Conservation (phyloP, 192 early-diverging fungal genomes). For the Spizellomyces sp. region DNA sequence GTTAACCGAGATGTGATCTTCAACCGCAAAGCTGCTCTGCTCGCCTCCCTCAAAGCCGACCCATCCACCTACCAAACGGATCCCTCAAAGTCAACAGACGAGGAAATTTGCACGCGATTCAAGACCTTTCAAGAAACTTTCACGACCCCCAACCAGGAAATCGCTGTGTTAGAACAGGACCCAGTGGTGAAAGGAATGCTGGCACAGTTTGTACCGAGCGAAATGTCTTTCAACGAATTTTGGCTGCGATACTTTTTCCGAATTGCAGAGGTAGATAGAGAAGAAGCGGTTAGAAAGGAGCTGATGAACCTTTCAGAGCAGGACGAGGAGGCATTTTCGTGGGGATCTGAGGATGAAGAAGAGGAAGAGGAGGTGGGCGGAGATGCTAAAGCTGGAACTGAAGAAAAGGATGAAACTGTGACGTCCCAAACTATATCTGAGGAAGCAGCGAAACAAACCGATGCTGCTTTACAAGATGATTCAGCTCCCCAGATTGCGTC, state of each 20-base stretch:
- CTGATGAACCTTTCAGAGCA: slow-evolving; percentile 32
- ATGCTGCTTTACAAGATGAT: background rate
- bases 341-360: slow-evolving; percentile 37
- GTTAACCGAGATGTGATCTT: slow-evolving; percentile 8
- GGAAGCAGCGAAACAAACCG: slow-evolving; percentile 20
- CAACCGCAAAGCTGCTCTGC: slow-evolving; percentile 39
- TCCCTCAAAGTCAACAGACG: slow-evolving; percentile 23
- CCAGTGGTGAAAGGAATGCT: slow-evolving; percentile 29
- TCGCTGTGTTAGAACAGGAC: slow-evolving; percentile 14
- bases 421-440: slow-evolving; percentile 32
- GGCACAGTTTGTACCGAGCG: slow-evolving; percentile 27
- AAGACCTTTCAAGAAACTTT: slow-evolving; percentile 17
- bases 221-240: slow-evolving; percentile 36
- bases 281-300: slow-evolving; percentile 42
- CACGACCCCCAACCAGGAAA: slow-evolving; percentile 10
- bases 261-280: slow-evolving; percentile 40
- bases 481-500: background rate
- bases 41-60: slow-evolving; percentile 30
- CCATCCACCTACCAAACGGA: slow-evolving; percentile 30
- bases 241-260: slow-evolving; percentile 51
- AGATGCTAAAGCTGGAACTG: background rate
- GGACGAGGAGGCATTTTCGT: slow-evolving; percentile 24
- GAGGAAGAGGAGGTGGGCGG: slow-evolving; percentile 8
- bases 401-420: slow-evolving; percentile 17
- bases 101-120: slow-evolving; percentile 25